A percentile compares a stretch with the other conserved stretches of the same genome.
phyloP scores from a whole-genome alignment of 495 filamentous ascomycete genomes.

The Talaromyces nanjingensis region DNA sequence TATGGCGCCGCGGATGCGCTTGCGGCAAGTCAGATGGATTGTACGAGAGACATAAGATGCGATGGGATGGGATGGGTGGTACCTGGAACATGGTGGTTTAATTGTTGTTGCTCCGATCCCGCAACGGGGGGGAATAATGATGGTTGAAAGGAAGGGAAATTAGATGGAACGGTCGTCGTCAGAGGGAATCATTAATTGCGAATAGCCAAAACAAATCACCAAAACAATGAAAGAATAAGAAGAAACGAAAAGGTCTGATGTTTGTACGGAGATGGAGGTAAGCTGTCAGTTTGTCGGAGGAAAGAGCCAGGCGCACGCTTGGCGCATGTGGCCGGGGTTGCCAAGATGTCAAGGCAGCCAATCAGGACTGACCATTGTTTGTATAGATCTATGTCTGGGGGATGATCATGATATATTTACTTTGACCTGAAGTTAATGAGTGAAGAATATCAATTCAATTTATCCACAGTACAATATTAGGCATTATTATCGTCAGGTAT shows the following conservation, averaged over 20 bases:
- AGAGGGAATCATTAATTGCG: background rate
- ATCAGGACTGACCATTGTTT: background rate
- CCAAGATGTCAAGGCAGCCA: background rate
- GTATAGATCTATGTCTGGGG: background rate
- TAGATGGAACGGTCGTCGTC: background rate
- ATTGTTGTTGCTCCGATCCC: constrained; percentile 2
- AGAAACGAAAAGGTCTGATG: background rate
- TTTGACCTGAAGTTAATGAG: background rate
- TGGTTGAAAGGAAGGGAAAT: background rate
- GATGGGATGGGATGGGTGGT: constrained; percentile 10
- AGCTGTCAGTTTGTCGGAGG: background rate
- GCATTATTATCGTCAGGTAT: background rate
- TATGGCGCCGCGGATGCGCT: constrained; percentile 83
- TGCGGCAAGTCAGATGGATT: constrained; percentile 2
- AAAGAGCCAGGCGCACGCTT: background rate
- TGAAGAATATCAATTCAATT: background rate
- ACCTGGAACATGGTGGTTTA: constrained; percentile 40
- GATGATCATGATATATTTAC: too few species aligned
- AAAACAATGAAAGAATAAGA: background rate
- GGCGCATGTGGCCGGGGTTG: background rate
- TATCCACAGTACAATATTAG: background rate
- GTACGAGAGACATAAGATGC: background rate
- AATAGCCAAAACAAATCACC: background rate
- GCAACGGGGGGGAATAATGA: constrained; percentile 22
- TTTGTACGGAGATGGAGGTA: background rate